phyloP scores from a whole-genome alignment of 768 basidiomycete genomes.

The Trametes coccinea region DNA sequence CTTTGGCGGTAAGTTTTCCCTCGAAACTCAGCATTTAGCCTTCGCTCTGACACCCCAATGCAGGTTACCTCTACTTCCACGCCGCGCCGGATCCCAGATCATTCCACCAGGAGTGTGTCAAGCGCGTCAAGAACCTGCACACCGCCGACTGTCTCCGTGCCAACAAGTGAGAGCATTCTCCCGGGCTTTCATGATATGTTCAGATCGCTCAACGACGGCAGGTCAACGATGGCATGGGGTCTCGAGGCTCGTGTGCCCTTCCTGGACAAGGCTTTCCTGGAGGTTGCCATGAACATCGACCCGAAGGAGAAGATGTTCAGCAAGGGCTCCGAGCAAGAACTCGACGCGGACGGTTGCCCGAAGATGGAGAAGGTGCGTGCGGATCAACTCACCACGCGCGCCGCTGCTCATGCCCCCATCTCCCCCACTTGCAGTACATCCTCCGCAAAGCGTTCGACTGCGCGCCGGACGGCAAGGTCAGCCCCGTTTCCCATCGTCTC shows the following conservation, averaged over 20 bases:
- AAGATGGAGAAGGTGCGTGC: slow-evolving; percentile 88
- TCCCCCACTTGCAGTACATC: slow-evolving; percentile 63
- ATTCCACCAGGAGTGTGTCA: slow-evolving; percentile 94
- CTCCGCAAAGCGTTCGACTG: slow-evolving; percentile 95
- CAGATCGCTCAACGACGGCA: slow-evolving; percentile 30
- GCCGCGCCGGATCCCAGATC: slow-evolving; percentile 86
- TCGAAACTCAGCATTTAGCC: not conserved
- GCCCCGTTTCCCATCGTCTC: not conserved
- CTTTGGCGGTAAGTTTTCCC: slow-evolving; percentile 67
- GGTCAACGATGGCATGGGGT: slow-evolving; percentile 99
- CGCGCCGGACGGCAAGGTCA: slow-evolving; percentile 72
- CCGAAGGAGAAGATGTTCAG: slow-evolving; percentile 86
- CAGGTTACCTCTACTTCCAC: slow-evolving; percentile 99
- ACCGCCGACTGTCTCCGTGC: slow-evolving; percentile 96
- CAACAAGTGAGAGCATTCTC: slow-evolving; percentile 71
- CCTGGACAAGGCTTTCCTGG: slow-evolving; percentile 95
- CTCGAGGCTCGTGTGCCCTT: slow-evolving; percentile 98
- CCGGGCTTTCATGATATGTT: not conserved
- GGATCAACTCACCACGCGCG: not conserved
- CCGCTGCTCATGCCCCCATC: slow-evolving; percentile 16
- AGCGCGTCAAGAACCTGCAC: slow-evolving; percentile 96
- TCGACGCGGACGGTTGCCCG: slow-evolving; percentile 84
- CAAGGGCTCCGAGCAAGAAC: slow-evolving; percentile 72
- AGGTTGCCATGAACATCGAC: slow-evolving; percentile 89
- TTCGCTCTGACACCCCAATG: slow-evolving; percentile 6